Percentiles rank a stretch among this genome's conserved stretches.
phyloP scores from a whole-genome alignment of 805 yeast species.

The Yamadazyma philogaea region DNA sequence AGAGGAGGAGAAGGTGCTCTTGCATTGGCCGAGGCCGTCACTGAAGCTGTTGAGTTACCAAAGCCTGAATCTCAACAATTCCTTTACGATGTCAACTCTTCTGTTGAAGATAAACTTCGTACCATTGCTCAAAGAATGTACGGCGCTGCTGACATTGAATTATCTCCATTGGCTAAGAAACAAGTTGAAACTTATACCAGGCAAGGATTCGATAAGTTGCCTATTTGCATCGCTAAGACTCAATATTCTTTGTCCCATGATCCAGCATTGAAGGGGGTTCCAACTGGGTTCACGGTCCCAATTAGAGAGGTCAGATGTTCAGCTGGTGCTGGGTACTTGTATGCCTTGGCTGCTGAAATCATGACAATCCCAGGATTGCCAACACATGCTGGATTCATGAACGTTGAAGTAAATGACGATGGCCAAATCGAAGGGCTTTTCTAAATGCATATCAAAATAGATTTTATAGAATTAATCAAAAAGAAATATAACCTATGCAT shows the following conservation, averaged over 20 bases:
- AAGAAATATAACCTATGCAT: background rate
- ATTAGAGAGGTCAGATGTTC: constrained; percentile 92
- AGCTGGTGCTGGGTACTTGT: constrained; percentile 94
- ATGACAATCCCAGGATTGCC: constrained; percentile 97
- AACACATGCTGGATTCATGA: constrained; percentile 95
- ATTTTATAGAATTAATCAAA: constrained; percentile 2
- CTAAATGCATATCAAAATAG: constrained; percentile 27
- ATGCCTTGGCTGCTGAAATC: constrained; percentile 94
- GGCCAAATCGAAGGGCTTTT: constrained; percentile 95
- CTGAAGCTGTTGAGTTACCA: constrained; percentile 56
- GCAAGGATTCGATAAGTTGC: constrained; percentile 88
- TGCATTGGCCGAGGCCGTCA: constrained; percentile 78
- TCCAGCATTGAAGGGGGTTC: constrained; percentile 90
- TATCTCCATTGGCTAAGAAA: constrained; percentile 73
- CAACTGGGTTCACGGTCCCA: constrained; percentile 90
- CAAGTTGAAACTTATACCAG: constrained; percentile 77
- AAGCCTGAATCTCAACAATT: constrained; percentile 43
- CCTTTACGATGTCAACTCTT: constrained; percentile 65
- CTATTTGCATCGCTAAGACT: constrained; percentile 96
- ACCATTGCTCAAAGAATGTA: constrained; percentile 86
- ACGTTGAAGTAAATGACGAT: constrained; percentile 84
- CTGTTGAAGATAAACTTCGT: constrained; percentile 77
- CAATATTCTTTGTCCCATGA: constrained; percentile 96
- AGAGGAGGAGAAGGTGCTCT: constrained; percentile 92
- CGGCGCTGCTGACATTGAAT: constrained; percentile 84